Percentiles rank a stretch among this genome's conserved stretches.
Evolutionary conservation across 2,329 filamentous ascomycete genomes (phyloP).

Genomic region (Venturia carpophila): DNA sequence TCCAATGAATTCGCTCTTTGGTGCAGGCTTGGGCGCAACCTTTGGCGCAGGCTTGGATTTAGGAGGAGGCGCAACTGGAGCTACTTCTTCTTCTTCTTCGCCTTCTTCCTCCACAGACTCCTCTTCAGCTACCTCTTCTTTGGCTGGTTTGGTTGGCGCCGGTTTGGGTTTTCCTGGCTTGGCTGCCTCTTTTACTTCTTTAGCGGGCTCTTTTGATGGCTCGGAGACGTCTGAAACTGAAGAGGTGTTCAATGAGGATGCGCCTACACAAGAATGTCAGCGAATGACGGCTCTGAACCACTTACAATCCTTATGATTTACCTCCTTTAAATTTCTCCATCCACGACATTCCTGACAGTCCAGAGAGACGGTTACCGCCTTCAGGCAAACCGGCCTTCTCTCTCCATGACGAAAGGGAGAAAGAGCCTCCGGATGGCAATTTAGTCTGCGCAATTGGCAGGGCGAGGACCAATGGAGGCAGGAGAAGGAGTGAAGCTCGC

Average conservation of each 20-base stretch:
- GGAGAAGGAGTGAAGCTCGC: background rate
- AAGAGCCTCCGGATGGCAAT: background rate
- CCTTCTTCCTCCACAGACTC: background rate
- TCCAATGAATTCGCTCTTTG: background rate
- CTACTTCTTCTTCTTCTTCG: background rate
- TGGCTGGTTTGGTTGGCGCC: background rate
- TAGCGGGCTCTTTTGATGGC: background rate
- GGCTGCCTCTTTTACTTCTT: background rate
- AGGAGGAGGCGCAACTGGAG: background rate
- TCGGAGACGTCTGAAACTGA: background rate
- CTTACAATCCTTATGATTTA: background rate
- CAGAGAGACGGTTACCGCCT: background rate
- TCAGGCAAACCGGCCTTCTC: background rate
- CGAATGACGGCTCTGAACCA: background rate
- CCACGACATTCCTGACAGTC: background rate
- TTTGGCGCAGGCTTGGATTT: background rate
- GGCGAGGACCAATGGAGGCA: background rate
- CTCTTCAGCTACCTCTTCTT: background rate
- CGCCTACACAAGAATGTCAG: background rate
- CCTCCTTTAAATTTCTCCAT: background rate
- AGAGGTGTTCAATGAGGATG: background rate
- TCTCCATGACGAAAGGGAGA: background rate
- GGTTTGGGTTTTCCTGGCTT: background rate
- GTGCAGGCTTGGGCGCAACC: background rate
- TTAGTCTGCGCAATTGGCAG: background rate